Base-by-base conservation (phyloP, 139 green algal genomes). In the Coelastrella sp. region DNA sequence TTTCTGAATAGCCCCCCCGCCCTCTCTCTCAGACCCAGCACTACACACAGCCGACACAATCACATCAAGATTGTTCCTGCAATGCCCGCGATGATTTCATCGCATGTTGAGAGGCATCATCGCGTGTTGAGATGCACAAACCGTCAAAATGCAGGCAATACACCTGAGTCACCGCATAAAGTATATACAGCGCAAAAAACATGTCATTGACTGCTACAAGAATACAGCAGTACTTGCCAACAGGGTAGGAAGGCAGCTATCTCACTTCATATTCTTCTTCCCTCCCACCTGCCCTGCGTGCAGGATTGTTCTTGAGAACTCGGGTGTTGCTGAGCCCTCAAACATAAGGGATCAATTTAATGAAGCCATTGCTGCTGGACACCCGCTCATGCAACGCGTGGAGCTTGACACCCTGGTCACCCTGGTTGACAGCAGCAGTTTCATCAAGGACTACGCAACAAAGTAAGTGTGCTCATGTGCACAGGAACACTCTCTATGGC, bases 271-370 rank as follows among this genome's bases (percentile, higher is more conserved):
- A 1, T 65, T 76, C 74, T 20, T 22, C 57, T 75, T 49, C 35
- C 24, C 83, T 78, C 8, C 19, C 75, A 25, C 15, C 6, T 87
- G 12, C 57, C 35, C 6, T 66, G 78, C 91, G 95, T 90, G 73
- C 85, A 90, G 96, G 66, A 97, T 99, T 92, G 93, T 99, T 6
- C 87, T 99, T 81, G 97, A 99, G 92, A 98, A 98, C 93, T 97
- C 93, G 22, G 97, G 97, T 7, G 97, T 99, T 17, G 97, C 97
- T 7, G 97, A 99, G 93, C 97, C 97, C 0, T 94, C 97, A 76
- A 98, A 97, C 90, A 97, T 99, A 83, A 92, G 97, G 10, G 97
- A 99, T 92, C 95, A 97, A 82, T 99, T 99, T 87, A 91, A 91
- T 49, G 97, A 99, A 72, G 96, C 97, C 10, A 75, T 86, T 10